Conservation (phyloP, 108 stramenopile species). For the Fragilariopsis cylindrus region DNA sequence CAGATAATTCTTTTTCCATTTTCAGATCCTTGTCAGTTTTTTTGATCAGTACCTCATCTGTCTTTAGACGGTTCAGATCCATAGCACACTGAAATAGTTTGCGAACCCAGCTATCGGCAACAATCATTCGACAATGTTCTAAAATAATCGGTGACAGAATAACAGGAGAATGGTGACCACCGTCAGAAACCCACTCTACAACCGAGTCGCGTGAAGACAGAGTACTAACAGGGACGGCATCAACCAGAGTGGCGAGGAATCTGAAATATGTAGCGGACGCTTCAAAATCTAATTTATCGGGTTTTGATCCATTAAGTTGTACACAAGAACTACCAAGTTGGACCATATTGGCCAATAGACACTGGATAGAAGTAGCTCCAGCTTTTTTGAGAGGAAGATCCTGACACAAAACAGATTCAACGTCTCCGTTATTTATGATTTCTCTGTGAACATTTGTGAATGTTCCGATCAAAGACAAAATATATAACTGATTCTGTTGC, state of each 20-base stretch:
- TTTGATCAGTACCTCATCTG: slow-evolving; percentile 44
- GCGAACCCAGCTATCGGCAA: slow-evolving; percentile 68
- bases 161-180: slow-evolving; percentile 70
- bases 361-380: slow-evolving; percentile 67
- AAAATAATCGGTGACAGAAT: slow-evolving; percentile 69
- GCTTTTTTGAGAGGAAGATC: slow-evolving; percentile 64
- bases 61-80: slow-evolving; percentile 44
- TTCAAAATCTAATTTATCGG: slow-evolving; percentile 37
- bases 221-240: slow-evolving; percentile 71
- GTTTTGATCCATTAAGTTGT: slow-evolving; percentile 50
- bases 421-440: slow-evolving; percentile 41
- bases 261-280: slow-evolving; percentile 56
- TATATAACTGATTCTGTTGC: slow-evolving; percentile 7
- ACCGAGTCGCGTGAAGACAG: slow-evolving; percentile 58
- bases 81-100: slow-evolving; percentile 65
- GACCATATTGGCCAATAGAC: slow-evolving; percentile 70
- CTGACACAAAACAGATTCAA: slow-evolving; percentile 43
- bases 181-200: slow-evolving; percentile 80
- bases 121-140: slow-evolving; percentile 67
- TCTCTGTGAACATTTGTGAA: slow-evolving; percentile 42
- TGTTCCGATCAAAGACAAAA: slow-evolving; percentile 41
- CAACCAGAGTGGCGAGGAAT: slow-evolving; percentile 65
- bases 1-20: slow-evolving; percentile 65
- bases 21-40: slow-evolving; percentile 80
- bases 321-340: slow-evolving; percentile 59